These are phyloP conservation scores for Santalum album DNA, from an alignment of 164 flowering plant genomes.

Conservation along the genomic window DNA sequence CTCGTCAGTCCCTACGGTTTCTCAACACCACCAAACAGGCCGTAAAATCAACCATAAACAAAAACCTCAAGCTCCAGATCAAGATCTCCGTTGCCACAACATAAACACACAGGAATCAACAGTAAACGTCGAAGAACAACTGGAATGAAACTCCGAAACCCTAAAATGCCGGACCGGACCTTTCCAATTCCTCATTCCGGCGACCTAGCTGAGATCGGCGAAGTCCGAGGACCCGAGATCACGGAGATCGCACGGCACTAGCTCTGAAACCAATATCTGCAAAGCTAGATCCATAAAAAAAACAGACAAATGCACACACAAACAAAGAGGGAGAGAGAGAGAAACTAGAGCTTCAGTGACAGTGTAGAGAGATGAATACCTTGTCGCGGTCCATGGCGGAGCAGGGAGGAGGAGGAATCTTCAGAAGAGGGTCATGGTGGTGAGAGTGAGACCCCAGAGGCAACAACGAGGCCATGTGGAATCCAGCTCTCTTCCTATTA, in stretches of 20 bases:
- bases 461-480: constrained; percentile 1
- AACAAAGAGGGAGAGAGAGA: neutral
- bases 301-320: neutral
- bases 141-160: neutral
- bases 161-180: neutral
- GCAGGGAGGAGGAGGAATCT: neutral
- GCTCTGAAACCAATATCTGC: neutral
- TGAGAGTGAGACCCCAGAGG: neutral
- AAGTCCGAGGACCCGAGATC: no score
- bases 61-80: neutral
- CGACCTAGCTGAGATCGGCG: neutral
- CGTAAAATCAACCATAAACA: neutral
- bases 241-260: neutral
- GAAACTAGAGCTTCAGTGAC: neutral
- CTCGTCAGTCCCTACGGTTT: neutral
- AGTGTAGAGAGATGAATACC: neutral
- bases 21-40: neutral
- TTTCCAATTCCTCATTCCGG: neutral
- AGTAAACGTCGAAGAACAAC: no score
- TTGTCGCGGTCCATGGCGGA: neutral
- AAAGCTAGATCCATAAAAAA: neutral
- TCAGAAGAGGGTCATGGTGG: neutral
- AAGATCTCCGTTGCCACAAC: neutral
- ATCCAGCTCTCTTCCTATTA: neutral
- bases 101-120: neutral